Conservation (phyloP, 192 early-diverging fungal genomes). For the Paraglomus occultum region DNA sequence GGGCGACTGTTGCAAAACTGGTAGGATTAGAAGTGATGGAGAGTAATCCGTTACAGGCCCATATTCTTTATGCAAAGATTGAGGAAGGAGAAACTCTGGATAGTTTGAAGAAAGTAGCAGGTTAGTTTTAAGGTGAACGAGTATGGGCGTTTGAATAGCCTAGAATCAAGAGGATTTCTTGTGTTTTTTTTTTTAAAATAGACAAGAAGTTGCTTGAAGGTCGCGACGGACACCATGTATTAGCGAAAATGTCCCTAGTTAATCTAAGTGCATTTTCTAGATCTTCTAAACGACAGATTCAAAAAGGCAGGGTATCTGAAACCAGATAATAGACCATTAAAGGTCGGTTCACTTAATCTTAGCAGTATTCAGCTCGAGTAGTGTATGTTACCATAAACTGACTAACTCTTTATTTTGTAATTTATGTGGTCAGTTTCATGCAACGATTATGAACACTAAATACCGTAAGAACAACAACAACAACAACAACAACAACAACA, state of each 20-base stretch:
- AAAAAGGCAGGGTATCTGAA: neutral
- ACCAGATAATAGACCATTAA: slow-evolving; percentile 1
- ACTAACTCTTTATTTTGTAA: neutral
- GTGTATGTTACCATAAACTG: neutral
- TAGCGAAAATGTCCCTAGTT: no score
- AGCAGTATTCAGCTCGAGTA: neutral
- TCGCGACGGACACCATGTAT: no score
- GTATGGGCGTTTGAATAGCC: neutral
- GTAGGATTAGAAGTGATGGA: neutral
- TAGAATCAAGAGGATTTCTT: no score
- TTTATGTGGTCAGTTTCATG: neutral
- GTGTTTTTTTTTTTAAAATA: no score
- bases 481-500: no score
- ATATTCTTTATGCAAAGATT: slow-evolving; percentile 12
- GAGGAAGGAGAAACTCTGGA: neutral
- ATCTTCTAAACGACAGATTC: neutral
- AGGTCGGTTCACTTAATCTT: neutral
- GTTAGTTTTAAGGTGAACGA: neutral
- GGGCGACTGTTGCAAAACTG: neutral
- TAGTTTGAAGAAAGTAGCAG: slow-evolving; percentile 2
- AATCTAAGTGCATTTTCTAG: neutral
- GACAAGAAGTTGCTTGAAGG: no score
- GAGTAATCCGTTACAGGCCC: neutral
- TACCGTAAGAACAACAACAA: neutral
- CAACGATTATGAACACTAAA: slow-evolving; percentile 17